Percentiles rank a stretch among this genome's conserved stretches.
Conservation (phyloP, 805 yeast genomes). For the Pichia heedii region DNA sequence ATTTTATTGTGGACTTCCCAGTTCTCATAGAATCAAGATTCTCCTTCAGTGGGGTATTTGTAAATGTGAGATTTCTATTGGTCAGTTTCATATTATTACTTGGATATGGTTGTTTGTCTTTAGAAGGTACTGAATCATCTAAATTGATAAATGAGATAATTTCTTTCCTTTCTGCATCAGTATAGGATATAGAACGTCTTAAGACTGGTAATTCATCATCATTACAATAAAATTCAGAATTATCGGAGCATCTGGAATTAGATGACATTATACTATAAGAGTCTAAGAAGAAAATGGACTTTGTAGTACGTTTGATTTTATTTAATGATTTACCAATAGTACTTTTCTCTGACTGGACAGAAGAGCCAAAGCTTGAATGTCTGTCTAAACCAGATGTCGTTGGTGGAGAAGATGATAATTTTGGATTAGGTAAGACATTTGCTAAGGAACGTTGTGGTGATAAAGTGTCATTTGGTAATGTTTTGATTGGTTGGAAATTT, state of each 20-base stretch:
- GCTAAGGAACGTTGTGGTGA: not conserved
- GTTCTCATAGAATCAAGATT: not conserved
- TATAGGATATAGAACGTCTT: slow-evolving; percentile 6
- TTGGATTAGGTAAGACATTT: not conserved
- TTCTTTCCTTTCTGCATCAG: slow-evolving; percentile 5
- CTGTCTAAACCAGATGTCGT: not conserved
- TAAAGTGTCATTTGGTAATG: not conserved
- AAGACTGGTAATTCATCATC: not conserved
- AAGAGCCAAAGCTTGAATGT: slow-evolving; percentile 7
- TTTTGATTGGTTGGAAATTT: not conserved
- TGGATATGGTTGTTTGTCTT: not conserved
- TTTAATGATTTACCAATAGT: slow-evolving; percentile 9
- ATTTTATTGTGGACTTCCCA: not conserved
- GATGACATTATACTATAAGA: not conserved
- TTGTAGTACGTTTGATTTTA: slow-evolving; percentile 10
- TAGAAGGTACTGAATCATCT: not conserved
- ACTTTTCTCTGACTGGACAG: slow-evolving; percentile 10
- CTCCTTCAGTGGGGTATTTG: not conserved
- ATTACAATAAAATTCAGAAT: not conserved
- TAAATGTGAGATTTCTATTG: not conserved
- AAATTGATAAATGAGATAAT: not conserved
- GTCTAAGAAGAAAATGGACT: slow-evolving; percentile 9
- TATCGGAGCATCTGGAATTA: not conserved
- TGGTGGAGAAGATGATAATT: not conserved
- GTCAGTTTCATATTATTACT: not conserved